Percentiles rank a stretch among this genome's conserved stretches.
phyloP scores from a whole-genome alignment of 2,329 filamentous ascomycete genomes.

The Cladophialophora yegresii region DNA sequence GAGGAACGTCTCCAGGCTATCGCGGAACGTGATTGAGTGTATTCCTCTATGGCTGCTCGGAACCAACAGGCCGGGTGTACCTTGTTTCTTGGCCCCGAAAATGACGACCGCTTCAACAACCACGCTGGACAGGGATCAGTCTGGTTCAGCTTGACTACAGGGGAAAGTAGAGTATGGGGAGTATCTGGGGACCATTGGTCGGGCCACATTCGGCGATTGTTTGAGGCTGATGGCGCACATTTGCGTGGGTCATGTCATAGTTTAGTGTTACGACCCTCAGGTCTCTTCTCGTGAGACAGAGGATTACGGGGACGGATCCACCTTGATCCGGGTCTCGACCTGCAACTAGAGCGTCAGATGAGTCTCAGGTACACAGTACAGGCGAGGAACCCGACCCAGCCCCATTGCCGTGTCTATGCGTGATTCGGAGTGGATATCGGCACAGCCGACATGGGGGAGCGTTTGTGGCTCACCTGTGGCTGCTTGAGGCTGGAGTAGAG shows the following conservation, averaged over 20 bases:
- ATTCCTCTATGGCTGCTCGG: not conserved
- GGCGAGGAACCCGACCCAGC: constrained; percentile 9
- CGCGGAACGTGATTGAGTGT: constrained; percentile 86
- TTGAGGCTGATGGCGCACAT: constrained; percentile 23
- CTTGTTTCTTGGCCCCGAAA: not conserved
- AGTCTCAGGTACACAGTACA: constrained; percentile 11
- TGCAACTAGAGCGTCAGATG: constrained; percentile 15
- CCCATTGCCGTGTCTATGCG: constrained; percentile 16
- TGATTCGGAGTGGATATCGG: constrained; percentile 1
- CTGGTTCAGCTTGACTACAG: constrained; percentile 20
- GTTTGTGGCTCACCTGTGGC: constrained; percentile 16
- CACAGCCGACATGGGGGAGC: constrained; percentile 3
- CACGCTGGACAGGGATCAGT: constrained; percentile 35
- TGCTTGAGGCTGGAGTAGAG: constrained; percentile 22
- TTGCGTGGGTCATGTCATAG: constrained; percentile 11
- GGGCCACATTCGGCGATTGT: constrained; percentile 15
- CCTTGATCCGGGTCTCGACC: constrained; percentile 14
- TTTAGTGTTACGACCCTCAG: constrained; percentile 3
- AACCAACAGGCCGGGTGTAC: constrained; percentile 1
- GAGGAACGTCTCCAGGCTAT: constrained; percentile 97
- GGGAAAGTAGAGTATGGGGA: constrained; percentile 9
- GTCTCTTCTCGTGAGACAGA: not conserved
- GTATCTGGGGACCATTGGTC: constrained; percentile 23
- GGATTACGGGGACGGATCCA: constrained; percentile 11
- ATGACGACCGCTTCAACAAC: constrained; percentile 23